Base-by-base conservation (phyloP, 2,329 filamentous ascomycete genomes). In the Trichoderma harzianum region DNA sequence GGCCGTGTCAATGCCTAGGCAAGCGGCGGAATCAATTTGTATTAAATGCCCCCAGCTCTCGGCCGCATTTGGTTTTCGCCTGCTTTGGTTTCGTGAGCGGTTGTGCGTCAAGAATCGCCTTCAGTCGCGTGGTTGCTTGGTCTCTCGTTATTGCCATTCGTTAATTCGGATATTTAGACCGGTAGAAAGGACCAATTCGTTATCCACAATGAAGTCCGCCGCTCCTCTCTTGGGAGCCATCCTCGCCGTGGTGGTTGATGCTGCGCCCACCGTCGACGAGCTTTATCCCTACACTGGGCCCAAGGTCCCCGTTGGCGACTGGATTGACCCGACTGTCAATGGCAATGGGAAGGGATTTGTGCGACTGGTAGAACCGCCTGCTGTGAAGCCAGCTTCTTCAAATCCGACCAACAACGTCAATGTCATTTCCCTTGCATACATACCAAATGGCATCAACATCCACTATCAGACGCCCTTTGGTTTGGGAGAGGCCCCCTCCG, bases 341-440 rank as follows among this genome's bases (percentile, higher is more conserved):
- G 65, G 65, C 18, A 68, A 68, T 28, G 65, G 65, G 2, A 58
- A 68, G 14, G 65, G 65, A 36, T 68, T 68, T 32, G 53, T 60
- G 7, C 65, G 65, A 43, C 53, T 68, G 53, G 53, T 60, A 43
- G 65, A 68, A 5, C 65, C 65, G 24, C 65, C 65, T 7, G 65
- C 65, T 24, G 65, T 68, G 53, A 68, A 60, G 34, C 53, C 65
- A 5, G 65, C 65, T 12, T 60, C 65, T 18, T 18, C 65, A 16
- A 68, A 58, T 7, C 65, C 65, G 24, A 68, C 53, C 24, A 68
- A 68, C n/a, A 68, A 68, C 14, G 34, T 68, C 34, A 68, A 68
- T 43, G 65, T n/a, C 16, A 68, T 68, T 24, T 68, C 65, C 16
- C 10, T 68, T 28, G 58, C 65, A 32, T 68, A 60, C 24, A n/a